Evolutionary conservation across 75 land plant species (phyloP), one percentile per base, ranked within the genome.

Genomic region (Picea sitchensis): DNA sequence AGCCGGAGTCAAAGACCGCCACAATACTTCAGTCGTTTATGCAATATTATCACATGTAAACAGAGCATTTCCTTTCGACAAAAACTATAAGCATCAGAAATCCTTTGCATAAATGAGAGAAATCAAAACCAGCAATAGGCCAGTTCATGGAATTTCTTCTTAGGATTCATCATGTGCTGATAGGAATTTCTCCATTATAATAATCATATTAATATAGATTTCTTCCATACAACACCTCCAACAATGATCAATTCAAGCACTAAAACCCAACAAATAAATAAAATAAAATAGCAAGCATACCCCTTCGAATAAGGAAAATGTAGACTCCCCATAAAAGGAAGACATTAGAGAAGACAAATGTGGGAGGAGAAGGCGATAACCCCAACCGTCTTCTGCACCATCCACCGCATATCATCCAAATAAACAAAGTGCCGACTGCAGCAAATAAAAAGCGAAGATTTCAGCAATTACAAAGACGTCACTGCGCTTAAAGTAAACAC

Each of bases 331-430:
- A 88, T 4, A 88, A 18, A 58, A 88, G 86, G 3, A 88, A 21
- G 2, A 88, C 61, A 68, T 47, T 86, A 59, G 81, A 78, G 78
- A 88, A 61, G 30, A 91, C 92, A 58, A 88, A 76, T 32, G 90
- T 90, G 32, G 90, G 88, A 65, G 92, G 88, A 6, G 92, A 88
- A 0, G 88, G 81, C 1, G 79, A 34, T 21, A 91, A 41, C 30
- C 90, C 78, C 17, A 88, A 57, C n/a, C 86, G 65, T 71, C 87
- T 78, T 79, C 78, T 82, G 78, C 72, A 78, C n/a, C 73, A 78
- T 73, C 83, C 75, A 14, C 83, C 85, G 4, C 81, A 20, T 57
- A 76, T 78, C 14, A 68, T 9, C 20, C 80, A 68, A 14, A 71
- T 67, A 30, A 83, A 38, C 18, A 88, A 31, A 34, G 83, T 64